phyloP scores from a whole-genome alignment of 208 protist genomes.

The Tritrichomonas foetus region DNA sequence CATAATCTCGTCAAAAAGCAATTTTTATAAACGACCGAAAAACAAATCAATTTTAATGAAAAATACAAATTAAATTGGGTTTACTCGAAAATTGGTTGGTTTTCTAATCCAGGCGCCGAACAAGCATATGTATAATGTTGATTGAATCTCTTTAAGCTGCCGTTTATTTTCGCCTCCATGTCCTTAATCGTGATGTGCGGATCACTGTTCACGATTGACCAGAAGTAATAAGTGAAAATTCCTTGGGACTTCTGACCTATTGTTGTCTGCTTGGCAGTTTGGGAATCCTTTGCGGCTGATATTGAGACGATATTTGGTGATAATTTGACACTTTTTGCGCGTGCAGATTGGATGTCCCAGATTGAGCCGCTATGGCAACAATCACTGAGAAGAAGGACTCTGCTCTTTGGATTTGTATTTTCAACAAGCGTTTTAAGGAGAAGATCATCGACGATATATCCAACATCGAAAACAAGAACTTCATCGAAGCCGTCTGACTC shows the following conservation, averaged over 20 bases:
- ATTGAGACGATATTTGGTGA: background rate
- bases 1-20: too few species aligned
- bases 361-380: background rate
- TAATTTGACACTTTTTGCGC: background rate
- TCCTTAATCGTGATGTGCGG: too few species aligned
- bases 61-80: too few species aligned
- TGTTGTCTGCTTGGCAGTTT: conserved; percentile 12
- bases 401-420: background rate
- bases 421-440: background rate
- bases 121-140: too few species aligned
- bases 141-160: too few species aligned
- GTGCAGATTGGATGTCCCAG: background rate
- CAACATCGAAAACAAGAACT: background rate
- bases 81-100: too few species aligned
- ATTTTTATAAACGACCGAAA: too few species aligned
- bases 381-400: conserved; percentile 9
- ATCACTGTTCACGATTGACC: too few species aligned
- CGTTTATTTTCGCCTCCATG: too few species aligned
- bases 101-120: too few species aligned
- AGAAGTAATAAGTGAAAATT: conserved; percentile 28
- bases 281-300: background rate
- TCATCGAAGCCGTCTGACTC: background rate
- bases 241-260: background rate
- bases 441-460: background rate
- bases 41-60: too few species aligned